A percentile compares a stretch with the other conserved stretches of the same genome.
These are phyloP conservation scores for Perilla frutescens DNA, from an alignment of 257 asterid species.

Conservation along the genomic window DNA sequence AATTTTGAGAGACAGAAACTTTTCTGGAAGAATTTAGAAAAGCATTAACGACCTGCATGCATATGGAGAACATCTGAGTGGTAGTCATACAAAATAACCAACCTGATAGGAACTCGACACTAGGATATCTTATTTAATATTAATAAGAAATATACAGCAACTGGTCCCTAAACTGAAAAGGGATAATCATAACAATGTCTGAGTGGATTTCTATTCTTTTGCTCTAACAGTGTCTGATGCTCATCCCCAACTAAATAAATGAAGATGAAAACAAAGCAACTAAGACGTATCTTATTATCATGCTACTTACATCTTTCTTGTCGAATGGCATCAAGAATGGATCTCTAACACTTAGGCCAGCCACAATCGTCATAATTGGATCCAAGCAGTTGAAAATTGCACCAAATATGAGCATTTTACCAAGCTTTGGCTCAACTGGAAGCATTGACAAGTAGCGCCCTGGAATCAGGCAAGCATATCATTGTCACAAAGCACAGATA, in stretches of 20 bases:
- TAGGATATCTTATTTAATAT: conserved; percentile 23
- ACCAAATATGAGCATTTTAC: conserved; percentile 89
- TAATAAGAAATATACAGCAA: conserved; percentile 17
- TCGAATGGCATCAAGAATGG: conserved; percentile 96
- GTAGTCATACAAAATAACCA: conserved; percentile 11
- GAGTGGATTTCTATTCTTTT: conserved; percentile 6
- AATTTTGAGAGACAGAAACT: conserved; percentile 9
- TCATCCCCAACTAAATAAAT: conserved; percentile 4
- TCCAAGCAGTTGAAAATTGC: conserved; percentile 80
- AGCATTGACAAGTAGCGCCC: conserved; percentile 84
- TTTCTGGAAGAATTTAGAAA: conserved; percentile 2
- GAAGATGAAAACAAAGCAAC: conserved; percentile 12
- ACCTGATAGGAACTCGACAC: conserved; percentile 21
- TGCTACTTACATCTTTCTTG: conserved; percentile 84
- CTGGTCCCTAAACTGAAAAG: conserved; percentile 18
- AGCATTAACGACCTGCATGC: conserved; percentile 22
- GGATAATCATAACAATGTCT: not conserved
- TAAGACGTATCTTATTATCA: conserved; percentile 22
- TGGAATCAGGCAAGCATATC: conserved; percentile 45
- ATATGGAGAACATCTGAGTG: conserved; percentile 13
- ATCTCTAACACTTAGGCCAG: conserved; percentile 87
- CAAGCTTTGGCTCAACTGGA: conserved; percentile 98
- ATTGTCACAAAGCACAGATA: conserved; percentile 29
- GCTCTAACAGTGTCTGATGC: conserved; percentile 17
- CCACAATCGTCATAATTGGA: conserved; percentile 91